These are phyloP conservation scores for Malassezia obtusa DNA, from an alignment of 1,284 basidiomycete genomes.

Conservation along the genomic window DNA sequence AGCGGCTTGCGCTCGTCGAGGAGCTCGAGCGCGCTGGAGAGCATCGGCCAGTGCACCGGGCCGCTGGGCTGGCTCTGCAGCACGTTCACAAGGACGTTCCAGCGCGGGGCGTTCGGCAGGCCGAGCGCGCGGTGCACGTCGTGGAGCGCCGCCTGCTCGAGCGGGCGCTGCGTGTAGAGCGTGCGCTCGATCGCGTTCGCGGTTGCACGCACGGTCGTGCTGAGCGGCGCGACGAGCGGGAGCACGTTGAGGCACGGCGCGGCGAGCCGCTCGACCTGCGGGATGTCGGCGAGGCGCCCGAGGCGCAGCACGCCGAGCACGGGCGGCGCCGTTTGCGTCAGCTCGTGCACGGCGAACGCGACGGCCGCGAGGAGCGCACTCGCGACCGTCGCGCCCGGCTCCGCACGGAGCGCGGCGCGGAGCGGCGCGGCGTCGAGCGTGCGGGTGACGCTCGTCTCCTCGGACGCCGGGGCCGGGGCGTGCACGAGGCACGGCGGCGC, in stretches of 20 bases:
- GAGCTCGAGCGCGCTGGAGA: not conserved
- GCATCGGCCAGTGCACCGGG: no score
- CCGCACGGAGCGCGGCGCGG: not conserved
- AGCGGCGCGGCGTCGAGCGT: not conserved
- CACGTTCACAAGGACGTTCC: conserved; percentile 30
- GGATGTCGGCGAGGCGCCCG: conserved; percentile 21
- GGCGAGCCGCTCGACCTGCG: conserved; percentile 22
- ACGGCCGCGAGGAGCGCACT: conserved; percentile 26
- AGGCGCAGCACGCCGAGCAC: conserved; percentile 30
- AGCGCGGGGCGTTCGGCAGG: conserved; percentile 13
- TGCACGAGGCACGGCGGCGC: conserved; percentile 9
- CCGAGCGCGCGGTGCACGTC: conserved; percentile 19
- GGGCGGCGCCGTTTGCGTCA: not conserved
- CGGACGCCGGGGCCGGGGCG: not conserved
- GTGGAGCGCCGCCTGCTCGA: conserved; percentile 23
- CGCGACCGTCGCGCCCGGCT: conserved; percentile 1
- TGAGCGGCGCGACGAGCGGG: conserved; percentile 19
- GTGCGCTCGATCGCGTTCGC: conserved; percentile 3
- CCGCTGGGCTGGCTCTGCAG: no score
- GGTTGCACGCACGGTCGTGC: conserved; percentile 4
- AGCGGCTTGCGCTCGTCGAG: not conserved
- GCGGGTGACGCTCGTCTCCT: conserved; percentile 7
- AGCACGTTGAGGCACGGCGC: conserved; percentile 28
- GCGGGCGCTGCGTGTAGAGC: conserved; percentile 16
- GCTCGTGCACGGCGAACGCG: conserved; percentile 20